Base-by-base conservation (phyloP, 495 filamentous ascomycete species). In the Trichoderma virens region DNA sequence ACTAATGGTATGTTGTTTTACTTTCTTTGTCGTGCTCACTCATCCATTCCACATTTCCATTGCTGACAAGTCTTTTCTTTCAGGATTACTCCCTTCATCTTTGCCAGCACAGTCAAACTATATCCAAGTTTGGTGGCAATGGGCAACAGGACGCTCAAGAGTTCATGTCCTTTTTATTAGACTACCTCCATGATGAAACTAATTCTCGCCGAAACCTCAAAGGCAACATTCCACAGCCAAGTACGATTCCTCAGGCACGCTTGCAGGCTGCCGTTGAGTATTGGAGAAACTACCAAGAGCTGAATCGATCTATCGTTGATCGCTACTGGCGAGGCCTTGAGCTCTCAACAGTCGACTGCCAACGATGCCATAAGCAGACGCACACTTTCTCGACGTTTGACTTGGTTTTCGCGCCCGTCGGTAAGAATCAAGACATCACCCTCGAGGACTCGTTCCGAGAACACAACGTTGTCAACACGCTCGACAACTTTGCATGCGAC, bases 1-100 rank as follows among this genome's bases (percentile, higher is more conserved):
- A 62, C 86, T 85, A 71, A 87, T 84, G 80, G 87, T 89, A 76
- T 32, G 79, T 75, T 30, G 62, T 35, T 16, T 13, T 38, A n/a
- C 38, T 18, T 11, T 41, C 20, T 4, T 14, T 38, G 13, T 13
- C 62, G 11, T 28, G 28, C 45, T 30, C 23, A 25, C n/a, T 20
- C 13, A 1, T 35, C 34, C 34, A 13, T 35, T 13, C 0, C 13
- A 6, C 34, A 35, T 3, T 6, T 35, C 34, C 34, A 20, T n/a
- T 61, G 31, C 31, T 39, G 8, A 61, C 18, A 2, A n/a, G 25
- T 30, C 0, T 35, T 9, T 16, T 20, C 14, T 38, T 31, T 25
- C 38, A 80, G 79, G 66, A 72, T 7, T 80, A 82, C 64, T 65
- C 78, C 2, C 38, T 67, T 2, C 66, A 71, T 60, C 70, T 76